These are phyloP conservation scores for Madurella mycetomatis DNA, from an alignment of 2,329 filamentous ascomycete genomes.

Conservation along the genomic window DNA sequence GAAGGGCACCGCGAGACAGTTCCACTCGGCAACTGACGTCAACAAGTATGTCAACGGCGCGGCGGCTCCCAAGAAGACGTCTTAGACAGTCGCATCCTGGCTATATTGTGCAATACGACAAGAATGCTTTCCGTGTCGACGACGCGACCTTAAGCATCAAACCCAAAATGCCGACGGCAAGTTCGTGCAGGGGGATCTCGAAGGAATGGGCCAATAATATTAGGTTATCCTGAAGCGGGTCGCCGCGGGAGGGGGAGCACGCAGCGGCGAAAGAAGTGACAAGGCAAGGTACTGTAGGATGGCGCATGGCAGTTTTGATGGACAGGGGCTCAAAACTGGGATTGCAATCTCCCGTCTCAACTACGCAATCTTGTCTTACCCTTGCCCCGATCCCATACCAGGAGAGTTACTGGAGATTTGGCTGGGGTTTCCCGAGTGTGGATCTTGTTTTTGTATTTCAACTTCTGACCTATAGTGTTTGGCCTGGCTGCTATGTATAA, in stretches of 20 bases:
- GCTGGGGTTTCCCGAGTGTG: slow-evolving; percentile 3
- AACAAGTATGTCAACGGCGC: slow-evolving; percentile 63
- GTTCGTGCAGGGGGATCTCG: neutral
- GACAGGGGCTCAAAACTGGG: neutral
- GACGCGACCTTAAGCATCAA: slow-evolving; percentile 7
- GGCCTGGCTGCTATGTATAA: neutral
- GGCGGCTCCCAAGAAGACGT: slow-evolving; percentile 61
- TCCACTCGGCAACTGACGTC: slow-evolving; percentile 73
- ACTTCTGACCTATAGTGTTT: slow-evolving; percentile 6
- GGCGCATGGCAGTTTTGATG: neutral
- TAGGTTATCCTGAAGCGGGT: too few species aligned
- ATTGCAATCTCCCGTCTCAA: neutral
- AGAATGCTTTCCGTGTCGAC: slow-evolving; percentile 9
- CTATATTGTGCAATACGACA: slow-evolving; percentile 4
- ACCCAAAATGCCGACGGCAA: neutral
- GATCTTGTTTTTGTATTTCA: slow-evolving; percentile 7
- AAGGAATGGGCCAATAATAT: too few species aligned
- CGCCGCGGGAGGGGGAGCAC: neutral
- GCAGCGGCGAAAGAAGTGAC: too few species aligned
- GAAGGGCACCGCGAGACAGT: slow-evolving; percentile 70
- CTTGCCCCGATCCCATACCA: neutral
- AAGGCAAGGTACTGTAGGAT: neutral
- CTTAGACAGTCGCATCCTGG: slow-evolving; percentile 35
- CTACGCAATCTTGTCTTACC: neutral
- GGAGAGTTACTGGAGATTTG: slow-evolving; percentile 4